phyloP scores from a whole-genome alignment of 805 yeast genomes.

The Saturnispora saitoi region DNA sequence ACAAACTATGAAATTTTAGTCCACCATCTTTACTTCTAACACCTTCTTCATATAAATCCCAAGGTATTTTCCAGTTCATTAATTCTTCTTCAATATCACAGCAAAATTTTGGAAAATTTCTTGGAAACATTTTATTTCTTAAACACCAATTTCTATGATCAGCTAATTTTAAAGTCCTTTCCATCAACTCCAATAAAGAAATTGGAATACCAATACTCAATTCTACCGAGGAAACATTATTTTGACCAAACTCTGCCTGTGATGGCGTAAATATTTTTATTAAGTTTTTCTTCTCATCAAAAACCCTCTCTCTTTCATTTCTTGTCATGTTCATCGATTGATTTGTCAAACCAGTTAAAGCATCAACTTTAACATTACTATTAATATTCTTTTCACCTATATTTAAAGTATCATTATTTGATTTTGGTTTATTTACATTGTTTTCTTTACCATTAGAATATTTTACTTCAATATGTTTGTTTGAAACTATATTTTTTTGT shows the following conservation, averaged over 20 bases:
- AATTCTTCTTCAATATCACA: conserved; percentile 46
- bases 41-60: conserved; percentile 31
- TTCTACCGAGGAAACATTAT: conserved; percentile 25
- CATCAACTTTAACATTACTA: conserved; percentile 10
- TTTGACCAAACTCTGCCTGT: conserved; percentile 5
- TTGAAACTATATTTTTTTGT: neutral
- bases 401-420: neutral
- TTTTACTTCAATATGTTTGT: neutral
- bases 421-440: neutral
- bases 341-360: conserved; percentile 16
- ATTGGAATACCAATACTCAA: conserved; percentile 41
- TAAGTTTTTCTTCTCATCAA: conserved; percentile 2
- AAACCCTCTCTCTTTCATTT: conserved; percentile 13
- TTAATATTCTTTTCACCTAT: neutral
- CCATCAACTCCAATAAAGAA: conserved; percentile 37
- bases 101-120: conserved; percentile 48
- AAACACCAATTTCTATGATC: conserved; percentile 45
- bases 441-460: neutral
- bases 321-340: conserved; percentile 9
- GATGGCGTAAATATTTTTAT: conserved; percentile 18
- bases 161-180: conserved; percentile 37
- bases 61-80: conserved; percentile 37
- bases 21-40: conserved; percentile 8
- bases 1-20: conserved; percentile 26
- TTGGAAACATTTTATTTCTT: conserved; percentile 35